Percentiles rank a stretch among this genome's conserved stretches.
These are phyloP conservation scores for Termitomyces sp. DNA, from an alignment of 768 basidiomycete genomes.

Conservation along the genomic window DNA sequence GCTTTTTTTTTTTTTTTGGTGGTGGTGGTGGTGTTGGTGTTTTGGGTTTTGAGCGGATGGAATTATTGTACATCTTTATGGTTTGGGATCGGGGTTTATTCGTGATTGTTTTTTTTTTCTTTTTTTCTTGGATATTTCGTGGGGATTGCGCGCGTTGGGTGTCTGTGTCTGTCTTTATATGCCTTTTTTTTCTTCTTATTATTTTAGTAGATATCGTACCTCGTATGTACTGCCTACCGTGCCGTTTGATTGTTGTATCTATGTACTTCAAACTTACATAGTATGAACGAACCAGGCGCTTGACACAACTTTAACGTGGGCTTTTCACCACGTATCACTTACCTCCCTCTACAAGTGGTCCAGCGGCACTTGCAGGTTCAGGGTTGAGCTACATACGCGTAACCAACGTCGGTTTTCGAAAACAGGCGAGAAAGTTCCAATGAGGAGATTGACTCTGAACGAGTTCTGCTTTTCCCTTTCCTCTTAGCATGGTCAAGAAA, in stretches of 20 bases:
- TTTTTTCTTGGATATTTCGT: background rate
- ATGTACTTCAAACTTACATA: background rate
- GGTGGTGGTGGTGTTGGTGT: too few species aligned
- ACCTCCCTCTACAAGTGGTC: too few species aligned
- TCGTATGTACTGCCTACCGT: background rate
- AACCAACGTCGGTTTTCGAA: too few species aligned
- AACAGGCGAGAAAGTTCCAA: too few species aligned
- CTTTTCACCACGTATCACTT: too few species aligned
- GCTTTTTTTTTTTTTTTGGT: background rate
- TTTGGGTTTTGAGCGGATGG: background rate
- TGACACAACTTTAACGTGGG: background rate
- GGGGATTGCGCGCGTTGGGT: too few species aligned
- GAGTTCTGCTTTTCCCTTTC: too few species aligned
- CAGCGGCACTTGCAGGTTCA: too few species aligned
- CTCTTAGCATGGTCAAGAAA: too few species aligned
- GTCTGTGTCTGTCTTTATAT: background rate
- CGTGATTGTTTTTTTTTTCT: too few species aligned
- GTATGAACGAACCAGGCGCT: background rate
- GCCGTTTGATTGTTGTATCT: background rate
- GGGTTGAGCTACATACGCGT: too few species aligned
- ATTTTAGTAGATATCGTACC: background rate
- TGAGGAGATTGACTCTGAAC: too few species aligned
- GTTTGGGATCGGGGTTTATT: background rate
- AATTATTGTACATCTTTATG: background rate
- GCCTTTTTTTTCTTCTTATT: background rate